phyloP scores from a whole-genome alignment of 495 filamentous ascomycete genomes.

The Amphirosellinia nigrospora region DNA sequence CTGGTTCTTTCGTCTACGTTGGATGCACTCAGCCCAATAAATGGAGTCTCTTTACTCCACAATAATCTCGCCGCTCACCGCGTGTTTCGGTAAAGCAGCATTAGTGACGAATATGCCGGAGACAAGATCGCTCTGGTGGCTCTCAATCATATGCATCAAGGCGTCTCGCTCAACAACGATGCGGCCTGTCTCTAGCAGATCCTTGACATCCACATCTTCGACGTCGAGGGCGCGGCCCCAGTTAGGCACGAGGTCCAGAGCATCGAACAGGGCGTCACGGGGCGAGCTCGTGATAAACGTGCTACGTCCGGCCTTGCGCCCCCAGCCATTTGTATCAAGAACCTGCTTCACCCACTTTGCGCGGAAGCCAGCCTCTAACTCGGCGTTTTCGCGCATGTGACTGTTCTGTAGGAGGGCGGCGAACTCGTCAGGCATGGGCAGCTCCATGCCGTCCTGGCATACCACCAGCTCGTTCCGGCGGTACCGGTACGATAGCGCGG shows the following conservation, averaged over 20 bases:
- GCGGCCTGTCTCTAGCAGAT: slow-evolving; percentile 81
- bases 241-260: slow-evolving; percentile 64
- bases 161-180: slow-evolving; percentile 86
- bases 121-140: slow-evolving; percentile 77
- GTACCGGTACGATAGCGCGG: slow-evolving; percentile 90
- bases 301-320: slow-evolving; percentile 69
- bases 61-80: neutral
- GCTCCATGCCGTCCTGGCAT: slow-evolving; percentile 72
- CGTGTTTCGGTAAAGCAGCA: slow-evolving; percentile 30
- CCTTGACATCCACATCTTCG: slow-evolving; percentile 89
- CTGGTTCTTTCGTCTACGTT: neutral
- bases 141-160: slow-evolving; percentile 72
- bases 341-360: slow-evolving; percentile 67
- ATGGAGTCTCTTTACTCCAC: slow-evolving; percentile 27
- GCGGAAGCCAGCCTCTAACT: slow-evolving; percentile 54
- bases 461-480: slow-evolving; percentile 83
- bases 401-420: slow-evolving; percentile 35
- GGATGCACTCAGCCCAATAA: neutral
- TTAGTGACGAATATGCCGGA: slow-evolving; percentile 41
- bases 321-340: slow-evolving; percentile 75
- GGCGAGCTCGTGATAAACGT: slow-evolving; percentile 72
- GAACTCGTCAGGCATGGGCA: slow-evolving; percentile 57
- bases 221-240: slow-evolving; percentile 71
- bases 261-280: slow-evolving; percentile 61
- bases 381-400: slow-evolving; percentile 31